Base-by-base conservation (phyloP, 345 rosid genomes). In the Populus simonii region DNA sequence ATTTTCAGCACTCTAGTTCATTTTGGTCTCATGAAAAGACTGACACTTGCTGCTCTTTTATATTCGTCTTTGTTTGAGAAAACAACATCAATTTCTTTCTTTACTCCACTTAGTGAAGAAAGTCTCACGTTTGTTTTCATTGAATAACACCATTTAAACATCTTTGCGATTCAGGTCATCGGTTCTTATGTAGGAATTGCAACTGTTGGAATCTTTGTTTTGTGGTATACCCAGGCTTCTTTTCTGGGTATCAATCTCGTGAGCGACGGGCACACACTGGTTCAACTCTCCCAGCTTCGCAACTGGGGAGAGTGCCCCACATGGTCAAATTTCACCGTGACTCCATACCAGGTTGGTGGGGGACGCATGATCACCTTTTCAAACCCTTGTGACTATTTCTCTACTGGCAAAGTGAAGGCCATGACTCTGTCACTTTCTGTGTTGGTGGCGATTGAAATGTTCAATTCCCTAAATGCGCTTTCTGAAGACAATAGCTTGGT, bases 151-250 rank as follows among this genome's bases (percentile, higher is more conserved):
- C 57, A 35, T 36, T 43, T 27, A 18, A 38, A 23, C 79, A 66
- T 66, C 16, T 80, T 35, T 65, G 70, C 45, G 18, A 78, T 80
- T 81, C 89, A 91, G 95, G 91, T 93, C 70, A 87, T 94, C 36
- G 97, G 97, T 83, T 85, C 88, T 70, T 94, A 94, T 45, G 97
- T 94, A 85, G 98, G 97, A 78, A 81, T 93, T n/a, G 98, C 98
- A 10, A 94, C 97, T 17, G 98, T 94, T 47, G 97, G 98, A 66
- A 65, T 94, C 81, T 94, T 94, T 85, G 83, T 89, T 72, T 75
- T 93, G 80, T 94, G 98, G 98, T 94, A 92, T 79, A 94, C 98
- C 5, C 90, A 80, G 70, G 85, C 90, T 78, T 94, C 98, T 2
- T 88, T 94, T 75, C 83, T 94, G 31, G 97, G 97, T 23, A 90